Base-by-base conservation (phyloP, 2,329 filamentous ascomycete species). In the Penicillium capsulatum region DNA sequence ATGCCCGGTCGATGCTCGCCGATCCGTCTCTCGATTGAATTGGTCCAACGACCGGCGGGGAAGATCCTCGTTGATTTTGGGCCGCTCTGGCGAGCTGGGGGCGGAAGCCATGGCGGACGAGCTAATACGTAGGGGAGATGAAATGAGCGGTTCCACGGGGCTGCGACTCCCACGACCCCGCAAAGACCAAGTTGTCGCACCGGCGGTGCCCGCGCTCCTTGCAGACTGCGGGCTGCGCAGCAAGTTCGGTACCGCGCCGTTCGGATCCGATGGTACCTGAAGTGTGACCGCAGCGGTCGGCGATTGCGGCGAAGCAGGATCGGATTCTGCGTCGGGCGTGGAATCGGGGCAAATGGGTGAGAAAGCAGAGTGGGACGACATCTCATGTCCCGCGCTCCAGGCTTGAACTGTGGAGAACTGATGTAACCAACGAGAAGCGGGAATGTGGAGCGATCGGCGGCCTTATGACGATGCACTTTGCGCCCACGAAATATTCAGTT, bases 341-440 rank as follows among this genome's bases (percentile, higher is more conserved):
- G 83, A 78, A 67, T 88, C 85, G 57, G 90, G 78, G 57, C 84
- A 88, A 82, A 87, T 87, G 36, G 57, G 57, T 44, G 58, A 61
- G 31, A 45, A 50, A 37, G 44, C 49, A 39, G 52, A 44, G 47
- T 54, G 52, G 44, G 47, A 48, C 42, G 51, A 50, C 55, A 60
- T 61, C 51, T 44, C 44, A 47, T 45, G 47, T 45, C 50, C 58
- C 56, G 57, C 46, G 50, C 52, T 50, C 55, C 47, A 48, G 48
- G 39, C 30, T 44, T 49, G 43, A 46, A 41, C 17, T 48, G 54
- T 57, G 57, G 57, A 36, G 55, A 55, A 50, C 33, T 11, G 35
- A 34, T 22, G 46, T 42, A 30, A 40, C 54, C 47, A 53, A 50
- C 48, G 41, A 49, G 35, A 11, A 28, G 30, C 2, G 37, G 41